phyloP scores from a whole-genome alignment of 2,329 filamentous ascomycete genomes.

The Venturia nashicola region DNA sequence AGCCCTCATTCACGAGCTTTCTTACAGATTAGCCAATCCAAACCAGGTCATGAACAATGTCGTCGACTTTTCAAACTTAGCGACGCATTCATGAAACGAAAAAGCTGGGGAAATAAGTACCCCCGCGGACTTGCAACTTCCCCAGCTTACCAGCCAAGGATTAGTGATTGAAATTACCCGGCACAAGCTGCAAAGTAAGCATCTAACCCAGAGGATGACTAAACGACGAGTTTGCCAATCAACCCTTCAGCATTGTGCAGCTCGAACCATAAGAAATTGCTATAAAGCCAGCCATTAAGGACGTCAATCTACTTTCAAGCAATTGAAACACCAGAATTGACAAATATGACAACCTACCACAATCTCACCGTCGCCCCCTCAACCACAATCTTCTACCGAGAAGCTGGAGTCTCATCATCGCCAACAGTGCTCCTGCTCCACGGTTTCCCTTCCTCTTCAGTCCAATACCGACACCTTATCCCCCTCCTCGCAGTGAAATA shows the following conservation, averaged over 20 bases:
- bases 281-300: background rate
- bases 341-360: background rate
- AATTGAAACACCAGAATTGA: background rate
- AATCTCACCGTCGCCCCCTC: background rate
- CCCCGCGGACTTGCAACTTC: background rate
- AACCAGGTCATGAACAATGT: background rate
- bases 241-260: background rate
- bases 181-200: background rate
- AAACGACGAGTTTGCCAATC: background rate
- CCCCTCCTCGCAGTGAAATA: slow-evolving; percentile 31
- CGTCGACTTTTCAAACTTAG: background rate
- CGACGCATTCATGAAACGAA: background rate
- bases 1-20: background rate
- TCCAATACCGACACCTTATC: slow-evolving; percentile 35
- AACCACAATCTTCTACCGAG: slow-evolving; percentile 25
- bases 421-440: slow-evolving; percentile 34
- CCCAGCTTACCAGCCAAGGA: background rate
- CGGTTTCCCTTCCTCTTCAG: slow-evolving; percentile 34
- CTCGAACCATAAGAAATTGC: background rate
- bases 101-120: background rate
- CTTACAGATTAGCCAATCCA: background rate
- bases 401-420: slow-evolving; percentile 19
- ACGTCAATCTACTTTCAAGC: background rate
- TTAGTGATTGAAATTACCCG: background rate
- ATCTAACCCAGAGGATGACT: background rate